Conservation (phyloP, 2,329 filamentous ascomycete genomes). For the Phialophora verrucosa region DNA sequence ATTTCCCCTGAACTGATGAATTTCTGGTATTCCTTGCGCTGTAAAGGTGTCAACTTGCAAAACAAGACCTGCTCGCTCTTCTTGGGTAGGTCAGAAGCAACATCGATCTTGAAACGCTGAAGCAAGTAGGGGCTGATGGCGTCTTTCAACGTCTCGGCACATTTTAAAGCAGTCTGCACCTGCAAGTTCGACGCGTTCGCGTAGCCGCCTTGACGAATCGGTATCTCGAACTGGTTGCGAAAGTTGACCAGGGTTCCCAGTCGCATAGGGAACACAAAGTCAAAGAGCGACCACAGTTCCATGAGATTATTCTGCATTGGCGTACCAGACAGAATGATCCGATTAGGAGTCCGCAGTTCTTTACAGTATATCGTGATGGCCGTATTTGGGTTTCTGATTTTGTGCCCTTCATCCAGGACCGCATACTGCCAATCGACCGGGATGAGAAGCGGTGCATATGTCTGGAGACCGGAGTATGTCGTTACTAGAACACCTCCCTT, state of each 20-base stretch:
- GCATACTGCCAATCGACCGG: conserved; percentile 90
- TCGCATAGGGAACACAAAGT: conserved; percentile 97
- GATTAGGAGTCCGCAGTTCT: conserved; percentile 84
- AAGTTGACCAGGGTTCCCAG: conserved; percentile 91
- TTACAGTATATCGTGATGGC: conserved; percentile 95
- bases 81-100: conserved; percentile 89
- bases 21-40: conserved; percentile 77
- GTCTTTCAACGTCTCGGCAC: conserved; percentile 90
- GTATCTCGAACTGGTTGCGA: conserved; percentile 87
- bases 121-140: conserved; percentile 91
- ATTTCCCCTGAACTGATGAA: conserved; percentile 86
- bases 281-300: conserved; percentile 96
- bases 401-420: conserved; percentile 95
- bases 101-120: conserved; percentile 90
- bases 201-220: conserved; percentile 91
- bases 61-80: conserved; percentile 97
- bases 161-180: conserved; percentile 91
- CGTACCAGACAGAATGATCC: conserved; percentile 92
- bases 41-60: conserved; percentile 83
- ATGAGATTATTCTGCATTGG: conserved; percentile 97
- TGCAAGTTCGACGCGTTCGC: conserved; percentile 93
- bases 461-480: conserved; percentile 94
- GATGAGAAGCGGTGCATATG: conserved; percentile 81
- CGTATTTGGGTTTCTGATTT: conserved; percentile 95
- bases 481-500: conserved; percentile 94